Evolutionary conservation across 2,329 filamentous ascomycete genomes (phyloP), one percentile per base, ranked within the genome.

Genomic region (Colletotrichum tofieldiae): DNA sequence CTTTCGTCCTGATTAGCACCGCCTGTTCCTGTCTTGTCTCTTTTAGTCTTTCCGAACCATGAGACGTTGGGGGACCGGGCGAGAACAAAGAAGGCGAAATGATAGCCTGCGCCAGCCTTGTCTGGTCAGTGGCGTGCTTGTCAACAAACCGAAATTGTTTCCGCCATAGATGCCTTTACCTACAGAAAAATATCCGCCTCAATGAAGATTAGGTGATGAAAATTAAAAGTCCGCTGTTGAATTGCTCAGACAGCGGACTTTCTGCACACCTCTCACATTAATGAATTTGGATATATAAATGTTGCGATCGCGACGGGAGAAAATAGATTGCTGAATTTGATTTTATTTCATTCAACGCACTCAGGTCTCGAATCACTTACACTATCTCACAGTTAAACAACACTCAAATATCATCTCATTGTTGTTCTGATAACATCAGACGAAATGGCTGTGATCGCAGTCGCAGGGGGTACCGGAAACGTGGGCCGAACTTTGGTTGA

Each of bases 401-500:
- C 16, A 43, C 45, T 9, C 51, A 12, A 1, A n/a, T 2, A 20
- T 37, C 12, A 16, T 3, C 23, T 20, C 5, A 59, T 4, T 29
- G 8, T 14, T 20, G 7, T 45, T 23, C 18, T 14, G 2, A 9
- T 43, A 58, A 32, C 12, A 43, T 41, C 14, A 12, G 26, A 7
- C 20, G 56, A 49, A 32, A 74, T 74, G 72, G 62, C 56, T 18
- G 76, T 82, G 26, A 78, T 88, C 49, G 86, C 84, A 61, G 81
- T 88, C 20, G 83, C 84, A 6, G 86, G 86, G 60, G 86, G 86
- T 18, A 84, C 82, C 0, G 85, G 85, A 32, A 79, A 78, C n/a
- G 77, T 87, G 1, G 86, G 86, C 16, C 81, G 80, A 23, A 82
- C 84, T 1, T 79, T 88, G 39, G 82, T 87, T 26, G 85, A 88